Conservation (phyloP, 2,329 filamentous ascomycete species). For the Colletotrichum simmondsii region DNA sequence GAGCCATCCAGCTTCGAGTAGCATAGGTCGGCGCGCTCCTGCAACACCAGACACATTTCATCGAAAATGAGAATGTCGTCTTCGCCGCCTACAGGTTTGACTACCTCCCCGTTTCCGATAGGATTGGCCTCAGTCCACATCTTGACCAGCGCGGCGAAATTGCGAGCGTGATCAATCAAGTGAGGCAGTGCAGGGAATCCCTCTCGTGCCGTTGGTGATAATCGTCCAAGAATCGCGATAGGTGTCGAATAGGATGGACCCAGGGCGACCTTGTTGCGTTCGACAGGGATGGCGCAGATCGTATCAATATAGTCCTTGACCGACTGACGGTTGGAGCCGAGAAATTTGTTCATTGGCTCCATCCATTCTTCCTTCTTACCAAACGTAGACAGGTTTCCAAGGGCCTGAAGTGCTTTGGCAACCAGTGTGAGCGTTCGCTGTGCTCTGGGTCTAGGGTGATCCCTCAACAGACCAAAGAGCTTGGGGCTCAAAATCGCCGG, state of each 20-base stretch:
- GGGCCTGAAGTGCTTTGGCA: constrained; percentile 89
- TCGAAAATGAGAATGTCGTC: constrained; percentile 66
- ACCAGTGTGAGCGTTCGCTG: constrained; percentile 92
- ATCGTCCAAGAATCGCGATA: constrained; percentile 85
- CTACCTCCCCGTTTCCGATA: constrained; percentile 37
- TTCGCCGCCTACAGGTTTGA: constrained; percentile 40
- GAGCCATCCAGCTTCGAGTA: constrained; percentile 58
- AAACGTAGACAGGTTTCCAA: constrained; percentile 91
- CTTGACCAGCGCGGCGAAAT: constrained; percentile 85
- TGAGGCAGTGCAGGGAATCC: constrained; percentile 95
- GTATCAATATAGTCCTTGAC: constrained; percentile 90
- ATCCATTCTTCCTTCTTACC: constrained; percentile 98
- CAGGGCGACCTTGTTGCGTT: constrained; percentile 71
- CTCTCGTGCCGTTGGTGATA: constrained; percentile 84
- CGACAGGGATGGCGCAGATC: constrained; percentile 84
- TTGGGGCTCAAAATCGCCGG: constrained; percentile 97
- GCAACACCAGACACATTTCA: constrained; percentile 59
- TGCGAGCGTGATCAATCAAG: constrained; percentile 88
- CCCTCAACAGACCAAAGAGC: constrained; percentile 84
- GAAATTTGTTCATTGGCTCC: constrained; percentile 96
- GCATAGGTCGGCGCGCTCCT: constrained; percentile 63
- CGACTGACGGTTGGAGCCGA: constrained; percentile 78
- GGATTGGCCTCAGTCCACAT: constrained; percentile 75
- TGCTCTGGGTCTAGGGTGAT: constrained; percentile 84
- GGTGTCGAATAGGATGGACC: constrained; percentile 84